A percentile compares a stretch with the other conserved stretches of the same genome.
phyloP scores from a whole-genome alignment of 768 basidiomycete genomes.

The Pholiota microspora region DNA sequence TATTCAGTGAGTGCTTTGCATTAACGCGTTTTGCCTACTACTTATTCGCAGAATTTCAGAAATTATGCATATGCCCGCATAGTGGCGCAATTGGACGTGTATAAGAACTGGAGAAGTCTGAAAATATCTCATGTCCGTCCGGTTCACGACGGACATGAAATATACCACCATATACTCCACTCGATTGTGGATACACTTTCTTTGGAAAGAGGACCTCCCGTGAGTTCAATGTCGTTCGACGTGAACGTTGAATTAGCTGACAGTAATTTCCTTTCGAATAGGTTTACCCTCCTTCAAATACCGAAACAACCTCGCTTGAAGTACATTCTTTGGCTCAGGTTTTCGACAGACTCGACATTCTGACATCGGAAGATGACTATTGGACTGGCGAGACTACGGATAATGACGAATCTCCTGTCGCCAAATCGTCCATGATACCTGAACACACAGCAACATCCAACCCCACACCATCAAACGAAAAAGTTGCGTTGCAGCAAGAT shows the following conservation, averaged over 20 bases:
- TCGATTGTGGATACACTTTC: conserved; percentile 63
- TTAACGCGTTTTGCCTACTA: neutral
- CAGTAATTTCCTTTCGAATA: neutral
- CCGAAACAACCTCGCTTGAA: neutral
- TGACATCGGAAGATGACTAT: neutral
- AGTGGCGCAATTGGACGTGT: conserved; percentile 23
- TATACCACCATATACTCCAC: conserved; percentile 79
- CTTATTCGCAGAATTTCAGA: neutral
- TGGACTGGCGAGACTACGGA: neutral
- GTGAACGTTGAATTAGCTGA: too few species aligned
- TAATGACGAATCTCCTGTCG: neutral
- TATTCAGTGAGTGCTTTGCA: conserved; percentile 6
- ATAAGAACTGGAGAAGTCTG: conserved; percentile 18
- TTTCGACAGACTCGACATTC: neutral
- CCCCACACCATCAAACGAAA: neutral
- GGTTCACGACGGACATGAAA: conserved; percentile 67
- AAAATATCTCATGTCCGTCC: conserved; percentile 54
- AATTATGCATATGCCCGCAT: conserved; percentile 15
- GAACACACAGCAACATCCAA: too few species aligned
- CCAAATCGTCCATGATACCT: too few species aligned
- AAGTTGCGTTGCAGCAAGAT: neutral
- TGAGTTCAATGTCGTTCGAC: conserved; percentile 36
- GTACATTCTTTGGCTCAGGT: neutral
- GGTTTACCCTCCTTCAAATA: neutral
- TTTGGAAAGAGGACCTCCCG: conserved; percentile 58